Base-by-base conservation (phyloP, 148 eudicot species). In the Mesembryanthemum crystallinum region DNA sequence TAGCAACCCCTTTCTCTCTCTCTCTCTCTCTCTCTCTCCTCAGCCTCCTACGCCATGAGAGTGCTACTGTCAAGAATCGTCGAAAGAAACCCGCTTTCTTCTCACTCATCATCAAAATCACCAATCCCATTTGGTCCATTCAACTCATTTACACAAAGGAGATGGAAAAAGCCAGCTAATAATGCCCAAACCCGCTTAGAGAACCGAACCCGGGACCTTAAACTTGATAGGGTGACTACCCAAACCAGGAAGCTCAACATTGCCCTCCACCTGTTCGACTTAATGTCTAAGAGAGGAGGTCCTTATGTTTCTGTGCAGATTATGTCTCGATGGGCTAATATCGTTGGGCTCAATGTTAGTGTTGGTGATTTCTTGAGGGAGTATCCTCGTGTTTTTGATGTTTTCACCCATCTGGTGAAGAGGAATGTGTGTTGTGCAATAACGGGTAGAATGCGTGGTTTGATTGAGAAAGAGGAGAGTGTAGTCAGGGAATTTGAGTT, bases 111-210 rank as follows among this genome's bases (percentile, higher is more conserved):
- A 23, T 33, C 75, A 37, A 76, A 62, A 12, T 62, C 74, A 11
- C 55, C 72, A 49, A n/a, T 81, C 72, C 66, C 60, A n/a, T n/a
- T n/a, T 32, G 88, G 93, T 21, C 96, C 91, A 17, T 90, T 89
- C 88, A 86, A 87, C 72, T 80, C 71, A 43, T 51, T 81, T 42
- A 60, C 72, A 6, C 97, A 92, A 73, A 84, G 64, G 62, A 83
- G 97, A 78, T 87, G 88, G 90, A 83, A 76, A 74, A 88, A 88
- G 74, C 91, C 94, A 30, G 86, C 88, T 1, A 54, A 73, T 74
- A 90, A 93, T 0, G 95, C 97, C 17, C 94, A 82, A 78, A 87
- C 90, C 82, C 95, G 97, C 21, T 65, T 90, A 25, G 88, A 92
- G 71, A 77, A 65, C 77, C 87, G 93, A 71, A 88, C 89, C 83